Evolutionary conservation across 83 land plant genomes (phyloP), one percentile per base, ranked within the genome.

Genomic region (Thuja plicata): DNA sequence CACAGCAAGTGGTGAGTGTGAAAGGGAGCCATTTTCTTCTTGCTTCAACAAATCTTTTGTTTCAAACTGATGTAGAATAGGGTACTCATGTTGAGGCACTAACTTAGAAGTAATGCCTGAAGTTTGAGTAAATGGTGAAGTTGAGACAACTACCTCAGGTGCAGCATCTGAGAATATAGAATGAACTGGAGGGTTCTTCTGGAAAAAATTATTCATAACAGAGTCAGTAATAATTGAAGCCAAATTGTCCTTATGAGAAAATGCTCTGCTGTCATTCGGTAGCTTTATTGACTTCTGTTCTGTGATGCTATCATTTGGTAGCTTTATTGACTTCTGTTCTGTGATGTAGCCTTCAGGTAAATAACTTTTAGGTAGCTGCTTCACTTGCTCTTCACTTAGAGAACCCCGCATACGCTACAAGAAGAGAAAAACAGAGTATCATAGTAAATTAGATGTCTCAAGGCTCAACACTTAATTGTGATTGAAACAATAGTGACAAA

Each of bases 351-450:
- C 9, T 82, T 45, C 15, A 27, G 85, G 32, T 46, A 82, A 45
- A 41, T 82, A 82, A 45, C 85, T 24, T 82, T 82, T 82, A 45
- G 85, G 8, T 43, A 82, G 85, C 41, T 82, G 54, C 85, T 45
- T 82, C 52, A 82, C 85, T 82, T 82, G 85, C 54, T 82, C 85
- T 82, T 45, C 85, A 45, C 3, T 82, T 41, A 82, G 30, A 82
- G 85, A 82, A 45, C 85, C 85, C 5, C 85, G 85, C 85, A 82
- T 82, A 46, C 54, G 85, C 52, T 82, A 17, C 84, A 41, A 21
- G 9, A 81, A 81, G 83, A 79, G 84, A 43, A 16, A 43, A 24
- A 43, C 10, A 43, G n/a, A 82, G n/a, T 54, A 45, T 3, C 10
- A 3, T 6, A 43, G n/a, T 82, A 45, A 82, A 82, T 82, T n/a